phyloP scores from a whole-genome alignment of 2,329 filamentous ascomycete species.

The Hymenoscyphus fructigenus region DNA sequence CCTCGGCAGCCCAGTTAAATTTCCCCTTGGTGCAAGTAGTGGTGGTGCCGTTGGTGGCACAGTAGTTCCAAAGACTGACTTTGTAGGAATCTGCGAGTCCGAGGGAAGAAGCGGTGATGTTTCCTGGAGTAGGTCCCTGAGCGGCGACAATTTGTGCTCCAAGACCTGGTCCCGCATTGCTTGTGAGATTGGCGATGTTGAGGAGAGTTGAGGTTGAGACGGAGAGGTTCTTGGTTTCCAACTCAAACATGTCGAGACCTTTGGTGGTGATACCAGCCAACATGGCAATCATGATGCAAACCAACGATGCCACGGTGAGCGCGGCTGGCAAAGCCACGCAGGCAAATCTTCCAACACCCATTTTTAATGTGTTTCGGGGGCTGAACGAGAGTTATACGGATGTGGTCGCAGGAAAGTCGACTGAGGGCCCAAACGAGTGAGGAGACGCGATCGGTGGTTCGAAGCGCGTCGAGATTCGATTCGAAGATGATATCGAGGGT shows the following conservation, averaged over 20 bases:
- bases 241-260: slow-evolving; percentile 56
- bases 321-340: slow-evolving; percentile 87
- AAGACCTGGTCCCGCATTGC: not conserved
- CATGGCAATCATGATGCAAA: slow-evolving; percentile 62
- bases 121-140: slow-evolving; percentile 32
- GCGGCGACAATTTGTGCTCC: slow-evolving; percentile 26
- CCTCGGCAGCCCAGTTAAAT: slow-evolving; percentile 75
- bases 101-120: slow-evolving; percentile 58
- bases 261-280: slow-evolving; percentile 57
- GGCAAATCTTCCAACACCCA: slow-evolving; percentile 74
- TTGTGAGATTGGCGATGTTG: slow-evolving; percentile 25
- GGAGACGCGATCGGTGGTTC: not conserved
- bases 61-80: slow-evolving; percentile 85
- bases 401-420: not conserved
- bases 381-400: slow-evolving; percentile 3
- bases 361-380: slow-evolving; percentile 38
- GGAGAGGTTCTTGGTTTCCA: slow-evolving; percentile 61
- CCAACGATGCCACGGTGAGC: slow-evolving; percentile 73
- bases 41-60: slow-evolving; percentile 52
- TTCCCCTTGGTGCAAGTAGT: slow-evolving; percentile 68
- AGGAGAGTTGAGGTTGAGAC: slow-evolving; percentile 30
- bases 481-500: not conserved
- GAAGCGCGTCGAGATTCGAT: not conserved
- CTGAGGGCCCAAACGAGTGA: not conserved
- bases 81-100: slow-evolving; percentile 71